Base-by-base conservation (phyloP, 805 yeast species). In the Geotrichum ghanense region DNA sequence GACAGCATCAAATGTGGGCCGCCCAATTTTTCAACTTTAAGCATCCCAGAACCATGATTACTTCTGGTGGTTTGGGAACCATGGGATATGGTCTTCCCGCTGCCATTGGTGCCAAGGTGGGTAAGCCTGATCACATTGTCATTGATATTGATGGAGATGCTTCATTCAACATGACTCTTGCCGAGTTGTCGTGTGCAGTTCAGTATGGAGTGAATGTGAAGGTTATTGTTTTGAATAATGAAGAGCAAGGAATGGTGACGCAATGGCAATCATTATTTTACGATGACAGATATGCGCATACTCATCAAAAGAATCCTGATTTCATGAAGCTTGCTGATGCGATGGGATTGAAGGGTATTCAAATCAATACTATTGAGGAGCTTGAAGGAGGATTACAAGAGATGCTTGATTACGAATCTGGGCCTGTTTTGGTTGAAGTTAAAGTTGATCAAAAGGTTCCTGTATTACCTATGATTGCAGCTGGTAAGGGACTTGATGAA, bases 1-100 rank as follows among this genome's bases (percentile, higher is more conserved):
- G 98, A 51, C 98, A 92, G 74, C 98, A 90, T 75, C 98, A 90
- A 73, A 90, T 90, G 98, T 90, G 98, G 98, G 94, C 97, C 34
- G 97, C 97, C 23, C 98, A 92, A 71, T 89, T 88, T 68, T 89
- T 84, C 79, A 78, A 88, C 45, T 90, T 97, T 95, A 82, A 80
- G 51, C 70, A 76, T 52, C 98, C 98, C 58, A 79, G 97, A 67
- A 75, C 94, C 44, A 82, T 92, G 71, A 83, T 90, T 65, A 88
- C 97, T n/a, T 87, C 96, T 44, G 98, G 98, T 69, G 98, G 98
- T 58, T 76, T 90, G 59, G 98, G 98, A 59, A 90, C 98, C 48
- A 90, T 90, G 98, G 98, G 98, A 51, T 90, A 70, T 70, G 98
- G 98, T 53, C 71, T 90, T 53, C 98, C 98, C 23, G 83, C 97